Conservation (phyloP, 768 basidiomycete species). For the Tulasnella sp. region DNA sequence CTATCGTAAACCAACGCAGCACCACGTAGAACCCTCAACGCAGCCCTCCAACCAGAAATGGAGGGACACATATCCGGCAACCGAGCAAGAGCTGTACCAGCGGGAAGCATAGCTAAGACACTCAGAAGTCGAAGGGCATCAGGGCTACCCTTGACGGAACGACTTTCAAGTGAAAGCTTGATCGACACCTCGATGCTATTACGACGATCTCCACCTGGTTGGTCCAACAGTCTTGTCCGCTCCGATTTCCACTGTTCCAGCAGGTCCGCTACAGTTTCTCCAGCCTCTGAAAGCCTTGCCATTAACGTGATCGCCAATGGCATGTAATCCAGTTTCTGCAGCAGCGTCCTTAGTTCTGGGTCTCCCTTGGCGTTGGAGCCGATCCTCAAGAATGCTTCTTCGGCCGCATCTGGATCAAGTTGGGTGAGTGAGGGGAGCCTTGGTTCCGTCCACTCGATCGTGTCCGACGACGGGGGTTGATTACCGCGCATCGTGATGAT, state of each 20-base stretch:
- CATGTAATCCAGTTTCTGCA: not conserved
- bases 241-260: not conserved
- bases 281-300: not conserved
- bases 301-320: not conserved
- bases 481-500: conserved; percentile 27
- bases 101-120: not conserved
- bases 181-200: not conserved
- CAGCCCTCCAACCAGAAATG: not conserved
- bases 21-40: not conserved
- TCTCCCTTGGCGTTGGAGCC: not conserved
- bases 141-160: not conserved
- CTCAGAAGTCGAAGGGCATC: not conserved
- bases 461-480: not conserved
- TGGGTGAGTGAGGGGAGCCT: not conserved
- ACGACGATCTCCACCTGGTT: not conserved
- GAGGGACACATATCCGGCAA: not conserved
- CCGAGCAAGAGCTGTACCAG: not conserved
- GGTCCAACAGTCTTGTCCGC: not conserved
- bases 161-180: not conserved
- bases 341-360: not conserved
- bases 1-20: not conserved
- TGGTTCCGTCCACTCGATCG: conserved; percentile 4
- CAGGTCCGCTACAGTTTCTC: not conserved
- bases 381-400: not conserved
- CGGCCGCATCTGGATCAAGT: conserved; percentile 14